Percentiles rank a stretch among this genome's conserved stretches.
Evolutionary conservation across 352 stramenopile species (phyloP).

Genomic region (Phytophthora pistaciae): DNA sequence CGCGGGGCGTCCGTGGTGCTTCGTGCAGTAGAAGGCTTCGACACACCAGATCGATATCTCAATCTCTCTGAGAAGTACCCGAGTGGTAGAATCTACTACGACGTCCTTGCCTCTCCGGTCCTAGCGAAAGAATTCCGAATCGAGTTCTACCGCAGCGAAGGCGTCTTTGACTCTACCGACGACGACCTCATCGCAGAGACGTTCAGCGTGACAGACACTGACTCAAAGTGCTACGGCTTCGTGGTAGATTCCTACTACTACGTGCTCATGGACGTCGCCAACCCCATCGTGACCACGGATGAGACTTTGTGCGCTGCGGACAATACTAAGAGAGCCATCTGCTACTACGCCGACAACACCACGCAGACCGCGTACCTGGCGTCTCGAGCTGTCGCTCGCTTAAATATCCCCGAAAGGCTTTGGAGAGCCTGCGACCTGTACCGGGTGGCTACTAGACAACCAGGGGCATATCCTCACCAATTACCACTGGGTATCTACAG

Average conservation of each 20-base stretch:
- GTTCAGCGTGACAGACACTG: constrained; percentile 32
- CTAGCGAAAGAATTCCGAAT: constrained; percentile 61
- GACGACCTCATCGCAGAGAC: constrained; percentile 9
- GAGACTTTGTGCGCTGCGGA: constrained; percentile 59
- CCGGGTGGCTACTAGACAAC: constrained; percentile 63
- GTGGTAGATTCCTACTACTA: constrained; percentile 59
- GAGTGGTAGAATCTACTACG: constrained; percentile 28
- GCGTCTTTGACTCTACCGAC: neutral
- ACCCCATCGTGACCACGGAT: constrained; percentile 42
- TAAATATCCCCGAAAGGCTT: constrained; percentile 23
- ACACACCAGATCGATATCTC: constrained; percentile 36
- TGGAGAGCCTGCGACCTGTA: constrained; percentile 41
- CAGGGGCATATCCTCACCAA: constrained; percentile 72
- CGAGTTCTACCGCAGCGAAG: constrained; percentile 57
- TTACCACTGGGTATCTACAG: constrained; percentile 62
- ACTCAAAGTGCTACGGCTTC: constrained; percentile 64
- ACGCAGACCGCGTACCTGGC: constrained; percentile 43
- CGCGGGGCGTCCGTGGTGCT: constrained; percentile 48
- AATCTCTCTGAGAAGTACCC: constrained; percentile 51
- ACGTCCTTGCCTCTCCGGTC: constrained; percentile 40
- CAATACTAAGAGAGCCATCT: constrained; percentile 64
- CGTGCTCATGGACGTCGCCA: constrained; percentile 35
- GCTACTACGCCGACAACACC: constrained; percentile 42
- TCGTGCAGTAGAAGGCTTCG: constrained; percentile 50
- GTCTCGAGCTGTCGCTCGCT: constrained; percentile 32